Evolutionary conservation across 1,284 basidiomycete genomes (phyloP), one percentile per base, ranked within the genome.

Genomic region (Pisolithus thermaeus): DNA sequence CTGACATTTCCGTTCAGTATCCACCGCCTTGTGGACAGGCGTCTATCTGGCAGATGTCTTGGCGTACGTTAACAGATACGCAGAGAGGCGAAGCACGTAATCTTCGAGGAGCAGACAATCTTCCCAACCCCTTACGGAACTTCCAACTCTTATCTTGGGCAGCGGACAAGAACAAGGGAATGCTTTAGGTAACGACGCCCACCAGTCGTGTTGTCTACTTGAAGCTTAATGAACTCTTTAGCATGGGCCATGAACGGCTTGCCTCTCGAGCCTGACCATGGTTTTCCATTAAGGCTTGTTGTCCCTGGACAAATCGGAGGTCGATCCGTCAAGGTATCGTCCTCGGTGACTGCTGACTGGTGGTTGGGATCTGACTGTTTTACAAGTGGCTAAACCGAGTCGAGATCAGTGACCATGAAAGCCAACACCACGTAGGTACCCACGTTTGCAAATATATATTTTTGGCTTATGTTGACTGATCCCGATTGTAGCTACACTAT

Each of bases 281-380:
- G 84, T 3, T 84, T 75, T 57, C 84, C 84, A 0, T 60, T 87
- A 18, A 72, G 84, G 38, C 56, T 85, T 3, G 72, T 87, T 52
- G 72, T 85, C 2, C 83, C 83, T 1, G 79, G 80, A n/a, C 78
- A 82, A 55, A 84, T 85, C 50, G 83, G 83, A 23, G 83, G 82
- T 2, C 68, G 78, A 27, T 75, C 73, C 20, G 78, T 79, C 8
- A 70, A 69, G 64, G 68, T 69, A 42, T 40, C 63, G 30, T 59
- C 58, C 11, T 37, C 0, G 28, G n/a, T 4, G 27, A 46, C 32
- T 7, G 22, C 25, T 22, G 16, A n/a, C 2, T 1, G 1, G 25
- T 7, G 6, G n/a, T 14, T 4, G 14, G n/a, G 16, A 6, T 27
- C 27, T 43, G 16, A 43, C 42, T 14, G 9, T 30, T 63, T 49